These are phyloP conservation scores for Erysimum cheiri DNA, from an alignment of 441 rosid genomes.

Conservation along the genomic window DNA sequence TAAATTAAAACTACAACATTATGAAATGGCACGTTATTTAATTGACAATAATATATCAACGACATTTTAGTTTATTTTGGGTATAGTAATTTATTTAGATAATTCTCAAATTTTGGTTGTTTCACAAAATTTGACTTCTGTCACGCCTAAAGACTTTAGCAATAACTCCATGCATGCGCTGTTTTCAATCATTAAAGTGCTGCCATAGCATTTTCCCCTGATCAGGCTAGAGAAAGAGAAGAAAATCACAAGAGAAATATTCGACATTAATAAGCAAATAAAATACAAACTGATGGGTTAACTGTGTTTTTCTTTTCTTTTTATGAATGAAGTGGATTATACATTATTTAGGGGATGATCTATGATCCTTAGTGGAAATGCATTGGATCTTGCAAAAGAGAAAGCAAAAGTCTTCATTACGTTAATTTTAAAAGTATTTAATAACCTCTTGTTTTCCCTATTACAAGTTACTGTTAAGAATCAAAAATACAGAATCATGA, in stretches of 20 bases:
- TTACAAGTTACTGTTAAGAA: not conserved
- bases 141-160: not conserved
- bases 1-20: too few relatives aligned
- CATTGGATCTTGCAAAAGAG: constrained; percentile 43
- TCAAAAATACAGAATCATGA: too few relatives aligned
- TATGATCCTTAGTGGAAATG: constrained; percentile 31
- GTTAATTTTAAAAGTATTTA: constrained; percentile 8
- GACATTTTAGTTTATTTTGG: too few relatives aligned
- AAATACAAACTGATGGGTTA: not conserved
- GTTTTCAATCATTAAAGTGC: not conserved
- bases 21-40: too few relatives aligned
- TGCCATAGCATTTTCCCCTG: not conserved
- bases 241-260: not conserved
- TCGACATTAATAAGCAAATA: not conserved
- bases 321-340: constrained; percentile 9
- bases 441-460: not conserved
- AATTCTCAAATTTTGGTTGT: too few relatives aligned
- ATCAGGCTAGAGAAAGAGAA: not conserved
- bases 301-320: not conserved
- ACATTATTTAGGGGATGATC: constrained; percentile 5
- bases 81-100: too few relatives aligned
- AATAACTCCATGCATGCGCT: not conserved
- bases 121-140: not conserved
- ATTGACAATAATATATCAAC: too few relatives aligned
- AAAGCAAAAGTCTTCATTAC: constrained; percentile 40